Base-by-base conservation (phyloP, 148 eudicot genomes). In the Suaeda aralocaspica region DNA sequence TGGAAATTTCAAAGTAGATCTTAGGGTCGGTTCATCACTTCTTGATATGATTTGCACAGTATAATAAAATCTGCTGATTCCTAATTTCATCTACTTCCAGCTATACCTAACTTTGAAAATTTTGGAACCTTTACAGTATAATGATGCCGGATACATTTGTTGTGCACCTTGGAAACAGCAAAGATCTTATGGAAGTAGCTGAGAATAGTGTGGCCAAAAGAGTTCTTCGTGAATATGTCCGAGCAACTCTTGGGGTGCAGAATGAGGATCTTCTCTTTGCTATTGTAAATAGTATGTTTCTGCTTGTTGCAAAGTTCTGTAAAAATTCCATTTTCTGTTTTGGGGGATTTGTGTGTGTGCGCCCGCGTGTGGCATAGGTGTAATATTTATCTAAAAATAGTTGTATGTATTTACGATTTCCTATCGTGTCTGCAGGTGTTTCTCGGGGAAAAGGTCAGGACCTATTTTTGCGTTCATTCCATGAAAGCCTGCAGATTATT, bases 101-200 rank as follows among this genome's bases (percentile, higher is more conserved):
- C 58, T 36, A 26, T 45, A 31, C 46, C 68, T 72, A 25, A 63
- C 66, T 41, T 44, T 59, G 22, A 16, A 33, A 33, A 9, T 9
- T 53, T 19, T 65, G 26, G 21, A 28, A 31, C 59, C 64, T 30
- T 3, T 79, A 79, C 88, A 94, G 99, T 76, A 91, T 94, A 66
- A 91, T 78, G 71, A 94, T 94, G 99, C 99, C 99, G 57, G 82
- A 79, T 68, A 89, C 97, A 18, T 89, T 83, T 87, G 97, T 91
- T 74, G 99, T 94, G 69, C 99, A 94, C 85, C 99, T 94, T 77
- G 99, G 99, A 34, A 94, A 94, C 69, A 94, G 99, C 85, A 91
- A 91, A 68, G 99, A 94, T 48, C 87, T 94, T 53, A 94, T 89
- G 96, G 93, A 91, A 71, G 89, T 91, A 55, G 99, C 99, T 68